A percentile compares a stretch with the other conserved stretches of the same genome.
These are phyloP conservation scores for Podospora australis DNA, from an alignment of 495 filamentous ascomycete genomes.

Conservation along the genomic window DNA sequence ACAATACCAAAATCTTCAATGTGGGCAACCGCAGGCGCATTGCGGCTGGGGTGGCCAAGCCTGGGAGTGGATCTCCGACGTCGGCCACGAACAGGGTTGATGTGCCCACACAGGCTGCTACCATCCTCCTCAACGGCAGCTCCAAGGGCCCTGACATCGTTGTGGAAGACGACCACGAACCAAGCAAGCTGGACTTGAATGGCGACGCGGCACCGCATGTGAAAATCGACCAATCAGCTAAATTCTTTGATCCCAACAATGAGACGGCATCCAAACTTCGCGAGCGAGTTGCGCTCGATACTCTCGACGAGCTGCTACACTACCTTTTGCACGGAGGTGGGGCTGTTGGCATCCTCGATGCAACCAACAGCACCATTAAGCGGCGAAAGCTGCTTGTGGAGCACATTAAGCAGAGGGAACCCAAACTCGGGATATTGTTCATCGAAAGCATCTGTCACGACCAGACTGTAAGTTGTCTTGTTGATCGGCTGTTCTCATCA, in stretches of 20 bases:
- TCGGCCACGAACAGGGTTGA: slow-evolving; percentile 23
- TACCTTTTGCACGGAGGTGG: slow-evolving; percentile 77
- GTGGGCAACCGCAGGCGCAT: slow-evolving; percentile 85
- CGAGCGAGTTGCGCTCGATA: slow-evolving; percentile 87
- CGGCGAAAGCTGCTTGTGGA: slow-evolving; percentile 78
- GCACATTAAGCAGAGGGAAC: slow-evolving; percentile 73
- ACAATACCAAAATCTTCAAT: slow-evolving; percentile 93
- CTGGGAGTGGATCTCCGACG: slow-evolving; percentile 20
- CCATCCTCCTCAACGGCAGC: slow-evolving; percentile 42
- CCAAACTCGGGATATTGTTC: slow-evolving; percentile 83
- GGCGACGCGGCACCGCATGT: background rate
- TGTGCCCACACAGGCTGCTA: slow-evolving; percentile 37
- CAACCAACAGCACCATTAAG: slow-evolving; percentile 89
- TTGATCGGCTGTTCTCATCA: background rate
- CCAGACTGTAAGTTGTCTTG: slow-evolving; percentile 40
- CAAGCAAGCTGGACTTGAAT: slow-evolving; percentile 31
- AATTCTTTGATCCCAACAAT: slow-evolving; percentile 92
- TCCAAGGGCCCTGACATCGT: slow-evolving; percentile 30
- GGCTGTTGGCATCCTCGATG: slow-evolving; percentile 95
- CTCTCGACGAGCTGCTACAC: slow-evolving; percentile 82
- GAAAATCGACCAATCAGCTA: slow-evolving; percentile 77
- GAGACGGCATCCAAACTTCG: slow-evolving; percentile 71
- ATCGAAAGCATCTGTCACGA: slow-evolving; percentile 92
- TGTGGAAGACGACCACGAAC: slow-evolving; percentile 24
- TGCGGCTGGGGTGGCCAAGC: slow-evolving; percentile 51